Conservation (phyloP, 2,329 filamentous ascomycete genomes). For the Fusarium transvaalense region DNA sequence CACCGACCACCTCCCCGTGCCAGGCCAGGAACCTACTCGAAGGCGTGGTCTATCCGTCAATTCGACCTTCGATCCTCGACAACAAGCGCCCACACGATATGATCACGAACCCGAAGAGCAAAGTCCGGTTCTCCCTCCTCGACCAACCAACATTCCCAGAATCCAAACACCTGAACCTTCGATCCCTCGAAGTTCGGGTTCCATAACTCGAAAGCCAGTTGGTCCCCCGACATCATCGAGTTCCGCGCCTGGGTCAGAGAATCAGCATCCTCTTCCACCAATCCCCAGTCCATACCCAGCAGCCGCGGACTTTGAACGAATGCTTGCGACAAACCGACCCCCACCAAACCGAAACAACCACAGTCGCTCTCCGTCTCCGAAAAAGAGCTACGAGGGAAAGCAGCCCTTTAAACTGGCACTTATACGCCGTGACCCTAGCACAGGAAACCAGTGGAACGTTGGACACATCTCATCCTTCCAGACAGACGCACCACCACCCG, state of each 20-base stretch:
- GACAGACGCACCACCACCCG: conserved; percentile 53
- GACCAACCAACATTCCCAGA: conserved; percentile 19
- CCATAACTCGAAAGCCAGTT: conserved; percentile 48
- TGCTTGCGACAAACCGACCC: conserved; percentile 13
- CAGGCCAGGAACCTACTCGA: conserved; percentile 28
- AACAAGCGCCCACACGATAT: conserved; percentile 21
- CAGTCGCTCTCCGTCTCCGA: conserved; percentile 55
- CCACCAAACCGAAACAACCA: conserved; percentile 2
- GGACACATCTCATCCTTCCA: conserved; percentile 72
- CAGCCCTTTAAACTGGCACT: conserved; percentile 69
- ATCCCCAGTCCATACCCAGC: conserved; percentile 16
- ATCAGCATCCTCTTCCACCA: conserved; percentile 26
- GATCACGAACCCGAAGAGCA: conserved; percentile 24
- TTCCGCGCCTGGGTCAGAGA: conserved; percentile 3
- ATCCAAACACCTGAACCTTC: conserved; percentile 37
- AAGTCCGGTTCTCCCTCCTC: conserved; percentile 29
- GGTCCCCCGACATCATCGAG: conserved; percentile 44
- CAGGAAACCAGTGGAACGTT: conserved; percentile 80
- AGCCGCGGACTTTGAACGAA: conserved; percentile 28
- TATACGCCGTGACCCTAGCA: conserved; percentile 79
- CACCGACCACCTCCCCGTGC: conserved; percentile 35
- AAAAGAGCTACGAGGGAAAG: conserved; percentile 51
- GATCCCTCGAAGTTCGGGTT: neutral
- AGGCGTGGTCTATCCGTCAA: conserved; percentile 40
- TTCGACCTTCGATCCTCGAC: conserved; percentile 35